These are phyloP conservation scores for Pseudocercospora ulei DNA, from an alignment of 2,329 filamentous ascomycete genomes.

Conservation along the genomic window DNA sequence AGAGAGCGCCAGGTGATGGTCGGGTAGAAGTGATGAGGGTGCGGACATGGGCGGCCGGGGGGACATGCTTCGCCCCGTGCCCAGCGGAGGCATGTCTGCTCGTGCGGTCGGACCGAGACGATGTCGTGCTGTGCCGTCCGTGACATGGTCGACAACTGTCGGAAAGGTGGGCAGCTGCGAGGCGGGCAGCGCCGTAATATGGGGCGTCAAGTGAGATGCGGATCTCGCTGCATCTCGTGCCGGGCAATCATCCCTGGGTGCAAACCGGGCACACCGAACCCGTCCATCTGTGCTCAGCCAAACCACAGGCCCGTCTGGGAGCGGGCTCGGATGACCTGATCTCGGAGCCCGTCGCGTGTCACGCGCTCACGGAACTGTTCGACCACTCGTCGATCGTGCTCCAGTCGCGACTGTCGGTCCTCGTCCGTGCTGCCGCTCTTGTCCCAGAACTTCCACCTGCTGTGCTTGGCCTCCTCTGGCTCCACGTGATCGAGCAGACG, in stretches of 20 bases:
- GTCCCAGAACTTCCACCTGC: constrained; percentile 23
- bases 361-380: constrained; percentile 14
- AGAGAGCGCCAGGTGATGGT: constrained; percentile 2
- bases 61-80: not conserved
- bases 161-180: too few species aligned
- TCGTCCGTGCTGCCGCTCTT: constrained; percentile 17
- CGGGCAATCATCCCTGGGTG: not conserved
- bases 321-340: constrained; percentile 8
- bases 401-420: constrained; percentile 7
- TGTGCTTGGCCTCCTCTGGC: constrained; percentile 21
- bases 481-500: constrained; percentile 29
- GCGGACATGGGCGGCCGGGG: not conserved
- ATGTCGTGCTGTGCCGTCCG: constrained; percentile 1
- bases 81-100: constrained; percentile 2
- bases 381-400: constrained; percentile 9
- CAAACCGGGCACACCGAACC: constrained; percentile 25
- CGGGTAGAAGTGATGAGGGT: constrained; percentile 3
- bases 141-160: too few species aligned
- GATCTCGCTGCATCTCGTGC: not conserved
- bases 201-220: not conserved
- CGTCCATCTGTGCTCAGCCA: constrained; percentile 36
- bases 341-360: constrained; percentile 11
- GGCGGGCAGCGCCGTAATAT: too few species aligned
- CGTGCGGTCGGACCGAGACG: not conserved
- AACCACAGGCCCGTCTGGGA: constrained; percentile 15